Conservation (phyloP, 202 grass and related monocot genomes). For the Zizania palustris region DNA sequence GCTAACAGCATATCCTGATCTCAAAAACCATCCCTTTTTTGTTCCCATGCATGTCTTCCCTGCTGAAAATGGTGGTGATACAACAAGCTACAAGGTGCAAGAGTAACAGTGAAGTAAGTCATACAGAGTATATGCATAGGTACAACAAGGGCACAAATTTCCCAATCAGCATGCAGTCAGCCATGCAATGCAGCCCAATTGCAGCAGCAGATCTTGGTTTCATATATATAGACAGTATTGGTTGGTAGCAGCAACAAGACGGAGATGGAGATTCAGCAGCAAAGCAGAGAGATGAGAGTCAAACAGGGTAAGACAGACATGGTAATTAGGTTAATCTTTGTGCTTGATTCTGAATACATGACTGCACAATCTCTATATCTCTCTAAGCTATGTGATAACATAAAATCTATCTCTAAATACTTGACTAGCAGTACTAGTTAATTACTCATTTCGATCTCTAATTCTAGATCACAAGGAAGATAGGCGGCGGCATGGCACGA, state of each 20-base stretch:
- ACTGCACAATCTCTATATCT: not conserved
- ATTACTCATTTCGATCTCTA: not conserved
- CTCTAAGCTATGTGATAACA: too few relatives aligned
- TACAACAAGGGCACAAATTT: not conserved
- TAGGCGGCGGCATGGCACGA: too few relatives aligned
- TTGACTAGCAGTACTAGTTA: not conserved
- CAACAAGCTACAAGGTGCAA: not conserved
- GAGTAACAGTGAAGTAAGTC: too few relatives aligned
- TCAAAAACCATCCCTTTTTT: not conserved
- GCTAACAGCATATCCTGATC: too few relatives aligned
- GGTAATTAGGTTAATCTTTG: not conserved
- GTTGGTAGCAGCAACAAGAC: not conserved
- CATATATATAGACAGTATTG: not conserved
- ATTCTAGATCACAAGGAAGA: too few relatives aligned
- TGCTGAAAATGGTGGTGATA: not conserved
- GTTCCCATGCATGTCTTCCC: not conserved
- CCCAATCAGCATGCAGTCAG: not conserved
- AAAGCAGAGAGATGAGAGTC: not conserved
- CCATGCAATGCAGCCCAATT: not conserved
- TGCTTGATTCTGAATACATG: not conserved
- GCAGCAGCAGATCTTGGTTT: slow-evolving; percentile 6
- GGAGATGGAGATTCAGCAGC: not conserved
- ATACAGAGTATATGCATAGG: not conserved
- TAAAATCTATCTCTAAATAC: not conserved
- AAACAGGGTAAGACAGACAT: not conserved